A percentile compares a stretch with the other conserved stretches of the same genome.
phyloP scores from a whole-genome alignment of 495 filamentous ascomycete species.

The Penicillium ochrochloron region DNA sequence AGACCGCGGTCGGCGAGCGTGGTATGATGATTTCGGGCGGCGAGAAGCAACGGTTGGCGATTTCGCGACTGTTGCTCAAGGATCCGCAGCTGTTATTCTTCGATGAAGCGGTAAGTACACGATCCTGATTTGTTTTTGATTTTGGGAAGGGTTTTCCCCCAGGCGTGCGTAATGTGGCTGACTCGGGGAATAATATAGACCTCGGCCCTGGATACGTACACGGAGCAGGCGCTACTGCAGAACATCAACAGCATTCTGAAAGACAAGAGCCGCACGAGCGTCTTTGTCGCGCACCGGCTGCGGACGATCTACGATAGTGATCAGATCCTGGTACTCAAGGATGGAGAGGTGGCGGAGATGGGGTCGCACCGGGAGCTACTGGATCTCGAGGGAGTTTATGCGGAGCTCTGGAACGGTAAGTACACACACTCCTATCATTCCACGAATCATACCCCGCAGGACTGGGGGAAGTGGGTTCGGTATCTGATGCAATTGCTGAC shows the following conservation, averaged over 20 bases:
- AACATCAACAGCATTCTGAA: conserved; percentile 94
- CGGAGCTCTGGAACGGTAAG: conserved; percentile 88
- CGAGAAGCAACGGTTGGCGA: conserved; percentile 92
- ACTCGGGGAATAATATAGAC: conserved; percentile 54
- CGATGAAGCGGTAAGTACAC: conserved; percentile 77
- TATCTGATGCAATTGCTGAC: background rate
- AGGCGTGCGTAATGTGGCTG: conserved; percentile 5
- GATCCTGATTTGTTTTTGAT: background rate
- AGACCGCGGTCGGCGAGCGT: conserved; percentile 91
- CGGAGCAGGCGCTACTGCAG: conserved; percentile 85
- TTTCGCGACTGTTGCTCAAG: conserved; percentile 85
- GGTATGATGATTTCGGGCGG: conserved; percentile 99
- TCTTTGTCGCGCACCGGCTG: conserved; percentile 91
- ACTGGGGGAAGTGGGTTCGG: background rate
- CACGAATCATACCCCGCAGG: background rate
- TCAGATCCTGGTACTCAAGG: conserved; percentile 87
- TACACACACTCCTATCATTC: conserved; percentile 9
- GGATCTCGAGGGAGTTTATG: conserved; percentile 79
- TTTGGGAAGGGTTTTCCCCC: background rate
- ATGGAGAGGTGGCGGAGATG: conserved; percentile 80
- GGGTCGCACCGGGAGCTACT: conserved; percentile 87
- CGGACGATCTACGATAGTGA: conserved; percentile 95
- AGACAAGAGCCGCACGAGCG: conserved; percentile 85
- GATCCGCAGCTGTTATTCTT: conserved; percentile 94
- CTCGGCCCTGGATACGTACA: conserved; percentile 93